These are phyloP conservation scores for Rhamnella rubrinervis DNA, from an alignment of 331 rosid genomes.

Conservation along the genomic window DNA sequence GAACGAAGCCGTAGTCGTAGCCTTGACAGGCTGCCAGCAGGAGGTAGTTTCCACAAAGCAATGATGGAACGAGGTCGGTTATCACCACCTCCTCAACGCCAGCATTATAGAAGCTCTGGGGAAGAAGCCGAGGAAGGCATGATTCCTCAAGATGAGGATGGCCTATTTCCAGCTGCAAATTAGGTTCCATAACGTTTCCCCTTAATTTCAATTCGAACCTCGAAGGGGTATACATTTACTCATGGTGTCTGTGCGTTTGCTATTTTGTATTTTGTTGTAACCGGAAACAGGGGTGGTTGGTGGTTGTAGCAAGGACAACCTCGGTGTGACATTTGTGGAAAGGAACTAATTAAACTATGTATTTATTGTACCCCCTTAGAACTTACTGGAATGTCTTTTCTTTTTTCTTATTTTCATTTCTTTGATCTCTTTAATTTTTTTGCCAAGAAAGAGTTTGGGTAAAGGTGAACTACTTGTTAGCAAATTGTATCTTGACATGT, in stretches of 20 bases:
- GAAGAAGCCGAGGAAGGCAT: constrained; percentile 83
- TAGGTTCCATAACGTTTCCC: neutral
- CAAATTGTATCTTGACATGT: constrained; percentile 9
- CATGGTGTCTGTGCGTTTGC: neutral
- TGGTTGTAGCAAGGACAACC: constrained; percentile 21
- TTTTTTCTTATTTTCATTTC: neutral
- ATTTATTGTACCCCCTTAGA: neutral
- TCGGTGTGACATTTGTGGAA: constrained; percentile 13
- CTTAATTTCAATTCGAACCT: too few relatives aligned
- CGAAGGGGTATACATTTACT: neutral
- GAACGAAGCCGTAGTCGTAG: constrained; percentile 67
- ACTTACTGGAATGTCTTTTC: constrained; percentile 1
- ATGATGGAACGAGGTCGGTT: constrained; percentile 48
- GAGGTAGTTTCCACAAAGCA: constrained; percentile 65
- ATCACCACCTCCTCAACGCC: constrained; percentile 30
- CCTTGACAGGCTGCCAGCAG: constrained; percentile 41
- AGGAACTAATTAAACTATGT: neutral
- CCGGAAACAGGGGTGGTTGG: neutral
- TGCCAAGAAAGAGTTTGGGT: constrained; percentile 16
- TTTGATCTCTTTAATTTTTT: constrained; percentile 6
- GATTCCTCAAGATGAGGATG: constrained; percentile 46
- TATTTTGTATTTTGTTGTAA: constrained; percentile 7
- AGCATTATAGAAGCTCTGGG: constrained; percentile 15
- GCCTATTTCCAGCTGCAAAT: neutral
- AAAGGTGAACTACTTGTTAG: constrained; percentile 3